Evolutionary conservation across 2,329 filamentous ascomycete genomes (phyloP), one percentile per base, ranked within the genome.

Genomic region (Cercospora zeina): DNA sequence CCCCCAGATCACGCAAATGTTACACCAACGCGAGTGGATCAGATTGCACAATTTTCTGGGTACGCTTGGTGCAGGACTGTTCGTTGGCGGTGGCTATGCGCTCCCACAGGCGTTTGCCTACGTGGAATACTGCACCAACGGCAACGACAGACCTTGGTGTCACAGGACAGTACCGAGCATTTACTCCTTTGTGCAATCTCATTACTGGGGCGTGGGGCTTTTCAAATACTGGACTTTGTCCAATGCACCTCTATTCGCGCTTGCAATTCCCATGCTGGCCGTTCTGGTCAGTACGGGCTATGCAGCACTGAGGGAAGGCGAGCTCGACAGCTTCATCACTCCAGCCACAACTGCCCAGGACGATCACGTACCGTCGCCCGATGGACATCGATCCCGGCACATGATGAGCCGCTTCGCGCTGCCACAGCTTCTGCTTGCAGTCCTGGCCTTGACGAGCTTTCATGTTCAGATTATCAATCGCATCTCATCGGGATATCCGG

Each of bases 391-490:
- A 4, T 70, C 70, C 45, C 9, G 31, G n/a, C 62, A 66, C 39
- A 42, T 67, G n/a, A 61, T 82, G 6, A 76, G 76, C 30, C 83
- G 84, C 21, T 79, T 96, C 64, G 91, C 91, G 1, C 76, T 87
- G 3, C 84, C 86, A 3, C 93, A 99, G 75, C 76, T 89, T 1
- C 61, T 93, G 3, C 80, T 99, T 16, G 87, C 89, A 1, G 64
- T 85, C 2, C 75, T 93, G 62, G 90, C 91, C 19, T 76, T 93
- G 19, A 91, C 88, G 11, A 91, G 80, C 65, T 96, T 96, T 72
- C 95, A 99, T 73, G 89, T 97, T 27, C 95, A 99, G 76, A 96
- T 99, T 68, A 89, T 97, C 70, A 96, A 89, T 49, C 86, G 95
- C 24, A 83, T 99, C 14, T 89, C 91, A 1, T 96, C 93, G 0